Evolutionary conservation across 192 early-diverging fungal genomes (phyloP).

Genomic region (Globomyces pollinis-pini): DNA sequence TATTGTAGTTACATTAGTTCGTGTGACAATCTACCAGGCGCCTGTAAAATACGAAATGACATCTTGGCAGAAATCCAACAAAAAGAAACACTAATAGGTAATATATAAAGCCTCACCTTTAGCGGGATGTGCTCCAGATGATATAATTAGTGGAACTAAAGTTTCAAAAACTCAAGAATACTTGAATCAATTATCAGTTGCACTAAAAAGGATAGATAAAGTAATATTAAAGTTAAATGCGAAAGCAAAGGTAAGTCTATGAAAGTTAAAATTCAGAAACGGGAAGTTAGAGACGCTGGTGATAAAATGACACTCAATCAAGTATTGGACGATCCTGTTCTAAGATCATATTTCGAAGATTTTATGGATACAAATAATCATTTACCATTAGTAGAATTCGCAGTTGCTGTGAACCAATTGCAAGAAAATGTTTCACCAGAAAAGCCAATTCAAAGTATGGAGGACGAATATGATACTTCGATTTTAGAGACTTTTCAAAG

Average conservation of each 20-base stretch:
- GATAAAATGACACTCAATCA: constrained; percentile 32
- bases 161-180: constrained; percentile 68
- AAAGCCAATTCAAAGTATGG: neutral
- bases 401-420: constrained; percentile 51
- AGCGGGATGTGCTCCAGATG: constrained; percentile 55
- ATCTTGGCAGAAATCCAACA: constrained; percentile 68
- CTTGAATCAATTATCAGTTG: constrained; percentile 64
- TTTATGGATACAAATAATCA: constrained; percentile 66
- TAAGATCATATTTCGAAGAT: constrained; percentile 70
- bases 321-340: constrained; percentile 56
- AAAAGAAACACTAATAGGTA: too few species aligned
- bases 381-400: constrained; percentile 61
- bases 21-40: constrained; percentile 53
- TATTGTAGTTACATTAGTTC: constrained; percentile 65
- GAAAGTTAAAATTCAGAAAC: constrained; percentile 38
- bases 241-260: constrained; percentile 16
- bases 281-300: neutral
- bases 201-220: constrained; percentile 67
- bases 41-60: constrained; percentile 59
- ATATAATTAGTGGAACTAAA: constrained; percentile 72
- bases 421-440: neutral
- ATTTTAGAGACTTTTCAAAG: neutral
- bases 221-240: constrained; percentile 36
- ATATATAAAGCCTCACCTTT: too few species aligned
- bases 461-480: constrained; percentile 1